phyloP scores from a whole-genome alignment of 176 grass and related monocot species.

The Dendrocalamus sinicus region DNA sequence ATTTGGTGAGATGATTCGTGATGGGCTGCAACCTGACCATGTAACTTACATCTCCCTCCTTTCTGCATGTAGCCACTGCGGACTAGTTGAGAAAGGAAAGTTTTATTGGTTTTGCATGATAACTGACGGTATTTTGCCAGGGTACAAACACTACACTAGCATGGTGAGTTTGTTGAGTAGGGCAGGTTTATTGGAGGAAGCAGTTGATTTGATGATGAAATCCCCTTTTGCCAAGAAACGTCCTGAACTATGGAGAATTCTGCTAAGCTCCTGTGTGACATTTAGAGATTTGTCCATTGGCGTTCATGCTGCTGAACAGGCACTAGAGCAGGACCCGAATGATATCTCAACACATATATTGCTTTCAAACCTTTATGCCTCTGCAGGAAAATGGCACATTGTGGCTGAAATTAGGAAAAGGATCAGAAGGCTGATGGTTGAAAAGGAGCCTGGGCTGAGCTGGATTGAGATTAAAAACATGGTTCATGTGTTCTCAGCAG shows the following conservation, averaged over 20 bases:
- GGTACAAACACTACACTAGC: conserved; percentile 85
- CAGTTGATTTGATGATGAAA: conserved; percentile 62
- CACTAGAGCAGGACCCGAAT: conserved; percentile 58
- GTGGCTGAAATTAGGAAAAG: conserved; percentile 73
- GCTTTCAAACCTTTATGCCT: conserved; percentile 89
- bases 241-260: conserved; percentile 79
- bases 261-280: conserved; percentile 77
- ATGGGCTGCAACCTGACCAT: conserved; percentile 66
- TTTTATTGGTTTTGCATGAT: conserved; percentile 92
- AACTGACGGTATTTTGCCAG: conserved; percentile 66
- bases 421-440: conserved; percentile 67
- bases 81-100: conserved; percentile 71
- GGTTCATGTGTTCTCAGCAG: conserved; percentile 60
- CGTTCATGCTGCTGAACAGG: conserved; percentile 54
- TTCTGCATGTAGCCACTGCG: conserved; percentile 77
- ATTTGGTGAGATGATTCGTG: conserved; percentile 73
- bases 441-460: conserved; percentile 79
- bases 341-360: conserved; percentile 77
- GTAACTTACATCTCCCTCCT: conserved; percentile 89
- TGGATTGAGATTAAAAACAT: conserved; percentile 70
- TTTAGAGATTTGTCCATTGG: conserved; percentile 66
- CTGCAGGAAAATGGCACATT: conserved; percentile 64
- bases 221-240: conserved; percentile 66
- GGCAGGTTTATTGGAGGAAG: conserved; percentile 72
- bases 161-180: conserved; percentile 86